Base-by-base conservation (phyloP, 371 early-diverging fungal genomes). In the Capillidium heterosporum region DNA sequence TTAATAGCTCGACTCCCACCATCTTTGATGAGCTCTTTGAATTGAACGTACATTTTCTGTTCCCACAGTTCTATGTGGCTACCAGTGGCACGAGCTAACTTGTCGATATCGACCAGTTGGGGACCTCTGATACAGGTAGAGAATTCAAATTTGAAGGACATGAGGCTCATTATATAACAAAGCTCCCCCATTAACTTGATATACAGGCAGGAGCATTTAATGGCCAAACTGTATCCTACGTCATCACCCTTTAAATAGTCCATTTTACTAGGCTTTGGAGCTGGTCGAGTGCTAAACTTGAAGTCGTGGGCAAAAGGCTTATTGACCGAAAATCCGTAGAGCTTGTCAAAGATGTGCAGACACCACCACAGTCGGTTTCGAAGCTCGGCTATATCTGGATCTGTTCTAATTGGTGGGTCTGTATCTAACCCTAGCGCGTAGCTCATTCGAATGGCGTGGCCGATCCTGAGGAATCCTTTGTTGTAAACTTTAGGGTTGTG, bases 381-480 rank as follows among this genome's bases (percentile, higher is more conserved):
- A 19, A 39, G 15, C 53, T 40, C 23, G 2, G 2, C 28, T 11
- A 17, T 21, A 10, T 31, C 35, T 4, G 11, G 11, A 17, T 31
- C 35, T 21, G 35, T 32, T 15, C 10, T n/a, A 11, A 17, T 4
- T 17, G 53, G 53, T 27, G 35, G 32, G 11, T 31, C 27, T n/a
- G 35, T 21, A 35, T 53, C 53, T 24, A 53, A 53, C 13, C 53
- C 53, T 24, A 53, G 26, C n/a, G 53, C 21, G 19, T 32, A 39
- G n/a, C 35, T 21, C 53, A 53, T 53, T 10, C 53, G 32, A 13
- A 53, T 27, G 8, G 53, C 31, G 15, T 27, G n/a, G 2, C 53
- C 53, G 15, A 53, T 11, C 19, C n/a, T 19, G 19, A 39, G 24
- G 15, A 21, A 53, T 19, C 35, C 31, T 29, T 53, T 53, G 15